phyloP scores from a whole-genome alignment of 1,284 basidiomycete species.

The Naganishia liquefaciens region DNA sequence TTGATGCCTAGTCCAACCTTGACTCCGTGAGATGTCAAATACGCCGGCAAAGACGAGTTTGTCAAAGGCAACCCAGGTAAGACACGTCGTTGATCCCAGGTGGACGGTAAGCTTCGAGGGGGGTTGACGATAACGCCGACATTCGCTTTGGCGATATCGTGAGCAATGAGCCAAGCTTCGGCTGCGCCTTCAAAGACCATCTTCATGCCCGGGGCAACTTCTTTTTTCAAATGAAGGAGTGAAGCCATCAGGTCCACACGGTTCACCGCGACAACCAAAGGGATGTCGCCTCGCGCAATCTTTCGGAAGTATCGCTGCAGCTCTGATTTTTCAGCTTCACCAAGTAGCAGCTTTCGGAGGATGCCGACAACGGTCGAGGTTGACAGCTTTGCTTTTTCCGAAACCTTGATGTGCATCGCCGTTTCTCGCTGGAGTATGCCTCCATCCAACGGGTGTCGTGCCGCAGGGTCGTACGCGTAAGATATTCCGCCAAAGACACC shows the following conservation, averaged over 20 bases:
- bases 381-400: slow-evolving; percentile 55
- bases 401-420: slow-evolving; percentile 70
- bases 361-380: slow-evolving; percentile 71
- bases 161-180: slow-evolving; percentile 68
- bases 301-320: slow-evolving; percentile 61
- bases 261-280: slow-evolving; percentile 69
- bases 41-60: slow-evolving; percentile 64
- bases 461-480: slow-evolving; percentile 65
- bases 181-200: slow-evolving; percentile 67
- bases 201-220: slow-evolving; percentile 58
- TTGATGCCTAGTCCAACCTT: slow-evolving; percentile 70
- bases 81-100: slow-evolving; percentile 70
- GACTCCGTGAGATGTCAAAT: slow-evolving; percentile 67
- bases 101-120: slow-evolving; percentile 63
- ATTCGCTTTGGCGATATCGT: slow-evolving; percentile 66
- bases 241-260: slow-evolving; percentile 74
- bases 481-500: slow-evolving; percentile 64
- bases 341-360: slow-evolving; percentile 65
- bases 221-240: slow-evolving; percentile 69
- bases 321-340: slow-evolving; percentile 57
- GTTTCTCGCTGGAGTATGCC: slow-evolving; percentile 69
- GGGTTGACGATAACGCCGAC: slow-evolving; percentile 73
- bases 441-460: slow-evolving; percentile 64
- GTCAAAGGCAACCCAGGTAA: slow-evolving; percentile 74
- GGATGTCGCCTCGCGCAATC: slow-evolving; percentile 63